These are phyloP conservation scores for Chlorella sp. DNA, from an alignment of 139 green algal genomes.

Conservation along the genomic window DNA sequence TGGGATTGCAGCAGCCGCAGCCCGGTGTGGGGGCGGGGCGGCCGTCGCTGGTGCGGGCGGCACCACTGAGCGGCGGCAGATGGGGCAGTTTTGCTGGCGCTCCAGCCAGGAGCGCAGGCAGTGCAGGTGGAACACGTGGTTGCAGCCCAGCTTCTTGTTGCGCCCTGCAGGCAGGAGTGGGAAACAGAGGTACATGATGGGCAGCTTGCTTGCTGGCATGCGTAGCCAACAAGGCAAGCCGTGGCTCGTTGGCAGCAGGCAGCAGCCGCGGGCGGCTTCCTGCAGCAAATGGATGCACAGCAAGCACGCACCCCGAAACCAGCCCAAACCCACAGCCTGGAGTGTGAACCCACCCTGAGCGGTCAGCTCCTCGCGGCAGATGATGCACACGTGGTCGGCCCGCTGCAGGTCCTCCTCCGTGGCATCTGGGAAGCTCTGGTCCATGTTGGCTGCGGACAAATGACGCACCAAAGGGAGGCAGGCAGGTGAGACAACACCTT, in stretches of 20 bases:
- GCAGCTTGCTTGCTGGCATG: too few relatives aligned
- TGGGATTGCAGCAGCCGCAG: neutral
- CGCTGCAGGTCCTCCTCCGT: slow-evolving; percentile 86
- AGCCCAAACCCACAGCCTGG: too few relatives aligned
- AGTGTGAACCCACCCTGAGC: slow-evolving; percentile 8
- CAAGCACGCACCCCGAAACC: too few relatives aligned
- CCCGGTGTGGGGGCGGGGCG: neutral
- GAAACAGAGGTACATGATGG: too few relatives aligned
- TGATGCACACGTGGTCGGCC: slow-evolving; percentile 94
- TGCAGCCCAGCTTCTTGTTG: slow-evolving; percentile 95
- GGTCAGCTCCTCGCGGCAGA: slow-evolving; percentile 96
- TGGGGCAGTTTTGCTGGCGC: slow-evolving; percentile 97
- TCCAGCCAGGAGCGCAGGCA: slow-evolving; percentile 98
- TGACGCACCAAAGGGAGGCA: neutral
- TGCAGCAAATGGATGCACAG: too few relatives aligned
- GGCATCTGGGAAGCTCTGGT: slow-evolving; percentile 89
- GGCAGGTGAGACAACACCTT: neutral
- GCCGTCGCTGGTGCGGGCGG: slow-evolving; percentile 16
- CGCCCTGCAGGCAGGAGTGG: neutral
- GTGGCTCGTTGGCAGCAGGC: too few relatives aligned
- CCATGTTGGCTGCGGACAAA: slow-evolving; percentile 86
- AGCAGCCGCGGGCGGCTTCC: too few relatives aligned
- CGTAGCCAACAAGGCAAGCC: too few relatives aligned
- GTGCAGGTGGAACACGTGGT: slow-evolving; percentile 96
- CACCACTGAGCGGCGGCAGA: slow-evolving; percentile 70